These are phyloP conservation scores for Crithidia mellificae DNA, from an alignment of 208 protist genomes.

Conservation along the genomic window DNA sequence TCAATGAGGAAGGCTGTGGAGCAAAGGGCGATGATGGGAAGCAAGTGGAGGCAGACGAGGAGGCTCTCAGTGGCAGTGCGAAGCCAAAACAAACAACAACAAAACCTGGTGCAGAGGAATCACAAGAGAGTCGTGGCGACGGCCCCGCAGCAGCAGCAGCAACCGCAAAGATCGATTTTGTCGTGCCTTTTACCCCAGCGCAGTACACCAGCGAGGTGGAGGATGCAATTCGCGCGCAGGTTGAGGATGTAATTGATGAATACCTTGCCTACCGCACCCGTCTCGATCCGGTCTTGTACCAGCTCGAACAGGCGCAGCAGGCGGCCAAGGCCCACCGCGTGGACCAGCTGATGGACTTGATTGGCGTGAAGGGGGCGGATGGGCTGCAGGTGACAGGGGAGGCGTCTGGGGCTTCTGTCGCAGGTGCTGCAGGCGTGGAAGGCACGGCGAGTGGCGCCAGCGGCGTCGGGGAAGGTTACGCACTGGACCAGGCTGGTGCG, in stretches of 20 bases:
- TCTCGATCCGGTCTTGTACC: constrained; percentile 70
- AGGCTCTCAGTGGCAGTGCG: not conserved
- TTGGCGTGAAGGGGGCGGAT: constrained; percentile 34
- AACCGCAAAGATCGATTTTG: constrained; percentile 16
- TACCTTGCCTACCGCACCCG: constrained; percentile 73
- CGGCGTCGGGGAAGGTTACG: too few relatives aligned
- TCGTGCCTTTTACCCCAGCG: constrained; percentile 61
- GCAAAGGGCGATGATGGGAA: not conserved
- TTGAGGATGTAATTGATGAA: constrained; percentile 66
- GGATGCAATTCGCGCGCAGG: constrained; percentile 66
- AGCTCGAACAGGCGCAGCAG: constrained; percentile 52
- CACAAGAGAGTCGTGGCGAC: not conserved
- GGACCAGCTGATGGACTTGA: constrained; percentile 58
- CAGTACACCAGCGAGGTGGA: constrained; percentile 61
- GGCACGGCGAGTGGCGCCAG: too few relatives aligned
- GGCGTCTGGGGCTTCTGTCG: too few relatives aligned
- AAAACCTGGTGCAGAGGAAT: not conserved
- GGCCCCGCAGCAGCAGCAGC: not conserved
- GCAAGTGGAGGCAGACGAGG: not conserved
- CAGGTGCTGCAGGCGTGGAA: not conserved
- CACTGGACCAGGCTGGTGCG: too few relatives aligned
- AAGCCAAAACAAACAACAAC: constrained; percentile 15
- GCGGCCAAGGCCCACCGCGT: constrained; percentile 42
- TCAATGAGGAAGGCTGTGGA: not conserved
- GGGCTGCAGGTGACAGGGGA: too few relatives aligned